phyloP scores from a whole-genome alignment of 306 rosid species.

The Vicia villosa region DNA sequence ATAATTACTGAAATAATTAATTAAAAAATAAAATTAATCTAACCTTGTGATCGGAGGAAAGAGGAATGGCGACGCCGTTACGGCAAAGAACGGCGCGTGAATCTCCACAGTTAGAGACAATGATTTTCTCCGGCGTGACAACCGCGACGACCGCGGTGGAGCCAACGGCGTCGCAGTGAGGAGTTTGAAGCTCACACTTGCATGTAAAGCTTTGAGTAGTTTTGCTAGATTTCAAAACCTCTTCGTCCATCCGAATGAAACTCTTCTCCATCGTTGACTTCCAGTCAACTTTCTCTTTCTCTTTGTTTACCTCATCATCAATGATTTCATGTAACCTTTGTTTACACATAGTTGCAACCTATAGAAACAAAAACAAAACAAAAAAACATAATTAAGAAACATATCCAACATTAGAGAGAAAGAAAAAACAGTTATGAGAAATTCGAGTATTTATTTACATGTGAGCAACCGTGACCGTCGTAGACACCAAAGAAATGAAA shows the following conservation, averaged over 20 bases:
- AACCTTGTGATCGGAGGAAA: slow-evolving; percentile 91
- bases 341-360: slow-evolving; percentile 51
- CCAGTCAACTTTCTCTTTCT: slow-evolving; percentile 34
- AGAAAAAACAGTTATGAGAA: neutral
- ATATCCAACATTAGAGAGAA: neutral
- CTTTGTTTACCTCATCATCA: slow-evolving; percentile 27
- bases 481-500: slow-evolving; percentile 70
- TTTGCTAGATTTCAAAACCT: slow-evolving; percentile 36
- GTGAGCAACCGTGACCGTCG: slow-evolving; percentile 98
- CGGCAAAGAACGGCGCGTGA: slow-evolving; percentile 93
- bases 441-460: slow-evolving; percentile 50
- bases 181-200: slow-evolving; percentile 60
- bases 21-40: neutral
- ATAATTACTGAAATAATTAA: neutral
- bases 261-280: slow-evolving; percentile 43
- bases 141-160: slow-evolving; percentile 79
- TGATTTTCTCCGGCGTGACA: slow-evolving; percentile 58
- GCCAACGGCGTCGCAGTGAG: slow-evolving; percentile 82
- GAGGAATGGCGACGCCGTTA: slow-evolving; percentile 63
- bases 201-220: slow-evolving; percentile 35
- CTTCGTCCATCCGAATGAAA: slow-evolving; percentile 47
- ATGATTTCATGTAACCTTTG: slow-evolving; percentile 41
- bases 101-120: slow-evolving; percentile 89
- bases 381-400: neutral
- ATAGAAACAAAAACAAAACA: neutral